Evolutionary conservation across 345 rosid genomes (phyloP).

Genomic region (Pistacia integerrima): DNA sequence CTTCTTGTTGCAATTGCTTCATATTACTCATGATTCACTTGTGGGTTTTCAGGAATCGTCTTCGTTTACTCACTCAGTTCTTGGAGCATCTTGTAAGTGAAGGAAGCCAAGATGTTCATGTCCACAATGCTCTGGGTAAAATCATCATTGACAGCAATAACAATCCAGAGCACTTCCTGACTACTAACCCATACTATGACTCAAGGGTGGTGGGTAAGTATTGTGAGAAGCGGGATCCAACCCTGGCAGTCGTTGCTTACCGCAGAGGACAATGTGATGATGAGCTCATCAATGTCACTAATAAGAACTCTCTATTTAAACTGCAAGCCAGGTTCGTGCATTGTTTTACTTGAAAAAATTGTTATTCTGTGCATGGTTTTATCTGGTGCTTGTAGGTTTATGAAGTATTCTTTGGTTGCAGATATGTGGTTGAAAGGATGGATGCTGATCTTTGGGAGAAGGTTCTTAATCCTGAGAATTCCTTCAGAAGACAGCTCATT

Average conservation of each 20-base stretch:
- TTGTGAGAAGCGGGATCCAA: constrained; percentile 99
- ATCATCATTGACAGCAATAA: constrained; percentile 97
- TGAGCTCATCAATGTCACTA: constrained; percentile 96
- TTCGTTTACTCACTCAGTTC: constrained; percentile 98
- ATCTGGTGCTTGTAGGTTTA: constrained; percentile 28
- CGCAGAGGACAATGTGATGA: constrained; percentile 97
- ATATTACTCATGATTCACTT: constrained; percentile 27
- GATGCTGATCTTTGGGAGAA: constrained; percentile 98
- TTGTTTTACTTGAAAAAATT: constrained; percentile 6
- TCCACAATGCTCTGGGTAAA: constrained; percentile 99
- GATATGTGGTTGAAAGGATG: constrained; percentile 99
- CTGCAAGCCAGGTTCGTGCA: constrained; percentile 90
- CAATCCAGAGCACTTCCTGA: constrained; percentile 98
- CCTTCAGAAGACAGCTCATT: constrained; percentile 83
- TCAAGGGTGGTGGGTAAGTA: constrained; percentile 97
- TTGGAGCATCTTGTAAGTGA: constrained; percentile 99
- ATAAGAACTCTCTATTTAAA: constrained; percentile 93
- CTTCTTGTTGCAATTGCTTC: constrained; percentile 8
- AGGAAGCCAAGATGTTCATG: constrained; percentile 99
- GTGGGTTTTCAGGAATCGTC: constrained; percentile 77
- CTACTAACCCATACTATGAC: constrained; percentile 98
- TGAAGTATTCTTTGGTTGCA: constrained; percentile 32
- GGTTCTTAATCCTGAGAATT: constrained; percentile 88
- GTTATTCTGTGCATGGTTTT: constrained; percentile 6
- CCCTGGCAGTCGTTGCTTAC: constrained; percentile 96